Evolutionary conservation across 495 filamentous ascomycete species (phyloP).

Genomic region (Lasiosphaeria miniovina): DNA sequence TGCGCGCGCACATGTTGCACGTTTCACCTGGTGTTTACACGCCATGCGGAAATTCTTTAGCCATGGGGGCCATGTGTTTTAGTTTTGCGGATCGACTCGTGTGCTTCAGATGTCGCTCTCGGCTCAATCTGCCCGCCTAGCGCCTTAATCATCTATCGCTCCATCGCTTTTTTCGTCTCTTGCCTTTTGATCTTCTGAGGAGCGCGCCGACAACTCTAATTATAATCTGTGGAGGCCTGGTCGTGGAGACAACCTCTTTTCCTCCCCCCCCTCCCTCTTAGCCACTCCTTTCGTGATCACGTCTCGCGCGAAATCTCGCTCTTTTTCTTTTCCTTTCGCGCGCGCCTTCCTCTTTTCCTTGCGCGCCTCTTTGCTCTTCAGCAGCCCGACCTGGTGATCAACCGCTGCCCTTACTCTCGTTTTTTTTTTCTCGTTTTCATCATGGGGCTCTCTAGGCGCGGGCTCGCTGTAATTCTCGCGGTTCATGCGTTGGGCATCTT

Average conservation of each 20-base stretch:
- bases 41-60: too few relatives aligned
- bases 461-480: constrained; percentile 12
- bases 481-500: constrained; percentile 6
- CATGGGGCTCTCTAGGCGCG: constrained; percentile 16
- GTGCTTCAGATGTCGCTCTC: too few relatives aligned
- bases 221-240: too few relatives aligned
- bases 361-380: constrained; percentile 3
- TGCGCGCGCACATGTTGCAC: background rate
- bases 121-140: too few relatives aligned
- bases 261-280: background rate
- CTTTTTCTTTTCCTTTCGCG: constrained; percentile 1
- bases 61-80: too few relatives aligned
- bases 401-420: constrained; percentile 15
- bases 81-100: too few relatives aligned
- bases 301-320: background rate
- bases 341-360: constrained; percentile 3
- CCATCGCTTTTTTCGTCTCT: background rate
- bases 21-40: constrained; percentile 9
- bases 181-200: too few relatives aligned
- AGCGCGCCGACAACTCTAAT: too few relatives aligned
- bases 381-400: constrained; percentile 21
- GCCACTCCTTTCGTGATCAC: background rate
- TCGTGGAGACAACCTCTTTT: too few relatives aligned
- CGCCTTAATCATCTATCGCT: background rate
- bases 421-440: constrained; percentile 11